Base-by-base conservation (phyloP, 2,329 filamentous ascomycete species). In the Moelleriella libera region DNA sequence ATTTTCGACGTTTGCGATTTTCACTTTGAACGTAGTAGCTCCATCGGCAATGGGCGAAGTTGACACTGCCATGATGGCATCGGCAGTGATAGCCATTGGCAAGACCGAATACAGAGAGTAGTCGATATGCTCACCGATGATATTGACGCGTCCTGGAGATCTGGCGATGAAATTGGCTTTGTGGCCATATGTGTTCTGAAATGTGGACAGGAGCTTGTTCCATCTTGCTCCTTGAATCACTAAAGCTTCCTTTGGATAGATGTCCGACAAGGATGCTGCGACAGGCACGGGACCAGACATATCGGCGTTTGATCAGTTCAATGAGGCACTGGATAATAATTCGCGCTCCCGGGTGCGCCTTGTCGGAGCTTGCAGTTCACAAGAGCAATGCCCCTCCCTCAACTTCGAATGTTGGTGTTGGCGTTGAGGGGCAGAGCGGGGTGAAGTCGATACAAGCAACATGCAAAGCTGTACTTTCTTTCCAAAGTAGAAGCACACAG, bases 51-150 rank as follows among this genome's bases (percentile, higher is more conserved):
- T 61, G 41, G 75, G 64, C 30, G 74, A 72, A 48, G 74, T 68
- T 57, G 63, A 75, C 39, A 96, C 85, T 46, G 90, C 92, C 59
- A 98, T 77, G 50, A 98, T 76, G 49, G 88, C 83, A 65, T 98
- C 92, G 52, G 88, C 85, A 5, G 85, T 88, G 55, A 97, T 88
- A 52, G 90, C 92, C 80, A 96, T 96, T 46, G 92, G 92, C 29
- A 98, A 75, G 50, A 96, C 89, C 56, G 92, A 83, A 71, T 97
- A 98, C 21, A 98, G 78, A 11, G 88, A 95, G 70, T 98, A 98
- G 70, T 98, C 92, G 59, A 98, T 95, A 70, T 98, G 92, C 74
- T 98, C 92, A 64, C 92, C 92, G 62, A 98, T 96, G 60, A 98
- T 92, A 70, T 97, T 97, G 55, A 98, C 92, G 55, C 92, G 80